phyloP scores from a whole-genome alignment of 805 yeast species.

The Yamadazyma takamatsuzukensis region DNA sequence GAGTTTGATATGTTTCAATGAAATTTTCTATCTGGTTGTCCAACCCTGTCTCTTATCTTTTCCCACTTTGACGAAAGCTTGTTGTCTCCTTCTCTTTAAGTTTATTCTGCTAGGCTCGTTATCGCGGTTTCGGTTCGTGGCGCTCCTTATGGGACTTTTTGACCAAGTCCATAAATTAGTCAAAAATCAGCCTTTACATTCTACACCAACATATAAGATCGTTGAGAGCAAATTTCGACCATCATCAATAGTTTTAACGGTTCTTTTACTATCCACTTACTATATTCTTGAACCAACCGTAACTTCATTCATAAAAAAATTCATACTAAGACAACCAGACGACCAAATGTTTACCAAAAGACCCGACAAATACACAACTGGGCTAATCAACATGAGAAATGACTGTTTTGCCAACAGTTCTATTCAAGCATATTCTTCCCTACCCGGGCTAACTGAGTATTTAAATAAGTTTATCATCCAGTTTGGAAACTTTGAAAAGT shows the following conservation, averaged over 20 bases:
- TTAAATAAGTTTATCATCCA: conserved; percentile 39
- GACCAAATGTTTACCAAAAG: conserved; percentile 45
- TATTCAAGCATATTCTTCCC: conserved; percentile 69
- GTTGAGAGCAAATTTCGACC: no score
- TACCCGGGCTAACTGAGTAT: conserved; percentile 58
- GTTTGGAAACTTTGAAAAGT: conserved; percentile 19
- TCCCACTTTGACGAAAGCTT: no score
- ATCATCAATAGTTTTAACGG: no score
- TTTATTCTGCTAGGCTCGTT: no score
- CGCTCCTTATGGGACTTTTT: conserved; percentile 8
- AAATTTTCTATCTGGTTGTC: no score
- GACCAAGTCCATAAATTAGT: conserved; percentile 9
- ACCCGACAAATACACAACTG: conserved; percentile 75
- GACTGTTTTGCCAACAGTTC: conserved; percentile 94
- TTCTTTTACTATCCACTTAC: no score
- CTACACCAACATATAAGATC: background rate
- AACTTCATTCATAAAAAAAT: no score
- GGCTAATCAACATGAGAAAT: conserved; percentile 74
- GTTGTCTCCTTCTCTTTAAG: no score
- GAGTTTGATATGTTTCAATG: no score
- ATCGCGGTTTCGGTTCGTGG: no score
- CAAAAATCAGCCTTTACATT: conserved; percentile 6
- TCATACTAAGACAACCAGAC: conserved; percentile 3
- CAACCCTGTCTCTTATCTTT: no score
- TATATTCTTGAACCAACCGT: conserved; percentile 11